Evolutionary conservation across 306 rosid genomes (phyloP), one percentile per base, ranked within the genome.

Genomic region (Vigna mungo): DNA sequence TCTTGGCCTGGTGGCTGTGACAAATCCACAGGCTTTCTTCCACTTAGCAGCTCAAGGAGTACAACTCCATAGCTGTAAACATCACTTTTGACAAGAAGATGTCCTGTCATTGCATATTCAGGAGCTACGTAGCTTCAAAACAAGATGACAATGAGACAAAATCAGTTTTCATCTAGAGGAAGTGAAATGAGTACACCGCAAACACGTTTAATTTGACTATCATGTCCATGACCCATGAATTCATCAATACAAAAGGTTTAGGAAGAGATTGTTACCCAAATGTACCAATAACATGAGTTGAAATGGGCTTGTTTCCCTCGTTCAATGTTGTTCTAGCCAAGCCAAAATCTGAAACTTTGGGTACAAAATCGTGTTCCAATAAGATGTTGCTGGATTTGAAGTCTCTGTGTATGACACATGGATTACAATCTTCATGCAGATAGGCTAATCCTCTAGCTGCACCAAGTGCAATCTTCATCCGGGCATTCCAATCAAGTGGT

Each of bases 31-130:
- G 98, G 98, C 80, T 93, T 93, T 82, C 91, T 87, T 80, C 98
- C 98, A 1, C 92, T 89, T 34, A 93, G 85, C 37, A 93, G 89
- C 90, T 93, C 98, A 12, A 93, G 92, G 34, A 93, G 93, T 39
- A 93, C 98, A 8, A 93, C 98, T 27, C 98, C 98, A 46, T 93
- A 93, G 86, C 98, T 93, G 85, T 93, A 93, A 20, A 93, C 98
- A 15, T 93, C 98, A 71, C 98, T 93, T 79, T 93, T 93, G 68
- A 93, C 98, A 30, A 93, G 89, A 68, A 93, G 90, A 73, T 93
- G 97, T 16, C 98, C 98, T 0, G 98, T 93, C 98, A 93, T 93
- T 79, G 98, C 98, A 64, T 89, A 93, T 75, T 93, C 98, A 2
- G 98, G 98, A 56, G 98, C 98, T 43, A 93, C 72, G 84, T 93